A percentile compares a stretch with the other conserved stretches of the same genome.
Evolutionary conservation across 2,329 filamentous ascomycete genomes (phyloP).

Genomic region (Hymenotorrendiella dingleyae): DNA sequence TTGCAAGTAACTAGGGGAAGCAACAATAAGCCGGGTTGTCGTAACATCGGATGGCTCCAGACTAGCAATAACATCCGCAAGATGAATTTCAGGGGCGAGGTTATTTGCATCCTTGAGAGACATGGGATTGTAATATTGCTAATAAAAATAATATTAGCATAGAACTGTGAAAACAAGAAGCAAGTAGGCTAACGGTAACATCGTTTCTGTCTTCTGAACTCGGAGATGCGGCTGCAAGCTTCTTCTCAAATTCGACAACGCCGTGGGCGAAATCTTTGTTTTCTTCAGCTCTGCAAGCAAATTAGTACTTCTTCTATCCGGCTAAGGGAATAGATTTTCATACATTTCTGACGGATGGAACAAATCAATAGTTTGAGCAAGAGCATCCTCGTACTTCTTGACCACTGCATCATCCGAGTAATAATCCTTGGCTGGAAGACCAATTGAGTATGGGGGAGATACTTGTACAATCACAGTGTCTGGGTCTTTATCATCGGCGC

Average conservation of each 20-base stretch:
- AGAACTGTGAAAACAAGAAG: not conserved
- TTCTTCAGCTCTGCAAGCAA: not conserved
- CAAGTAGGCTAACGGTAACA: conserved; percentile 41
- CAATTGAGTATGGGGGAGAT: conserved; percentile 40
- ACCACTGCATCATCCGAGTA: conserved; percentile 51
- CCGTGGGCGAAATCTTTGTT: conserved; percentile 28
- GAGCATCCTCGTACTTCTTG: conserved; percentile 41
- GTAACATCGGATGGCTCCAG: conserved; percentile 47
- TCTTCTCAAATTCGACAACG: conserved; percentile 54
- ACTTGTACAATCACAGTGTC: conserved; percentile 45
- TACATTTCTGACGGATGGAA: conserved; percentile 17
- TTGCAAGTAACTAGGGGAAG: conserved; percentile 54
- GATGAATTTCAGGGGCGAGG: conserved; percentile 49
- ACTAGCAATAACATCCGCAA: conserved; percentile 45
- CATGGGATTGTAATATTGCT: conserved; percentile 61
- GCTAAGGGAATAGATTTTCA: conserved; percentile 4
- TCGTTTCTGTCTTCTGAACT: conserved; percentile 53
- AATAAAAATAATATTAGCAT: conserved; percentile 12
- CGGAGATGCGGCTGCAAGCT: conserved; percentile 53
- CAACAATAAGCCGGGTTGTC: conserved; percentile 49
- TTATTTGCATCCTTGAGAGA: conserved; percentile 48
- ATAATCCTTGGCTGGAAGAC: conserved; percentile 57
- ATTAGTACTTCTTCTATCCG: conserved; percentile 4
- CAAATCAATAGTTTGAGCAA: conserved; percentile 28
- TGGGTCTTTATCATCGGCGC: conserved; percentile 40